A percentile compares a stretch with the other conserved stretches of the same genome.
These are phyloP conservation scores for Calocybe gangraenosa DNA, from an alignment of 768 basidiomycete species.

Conservation along the genomic window DNA sequence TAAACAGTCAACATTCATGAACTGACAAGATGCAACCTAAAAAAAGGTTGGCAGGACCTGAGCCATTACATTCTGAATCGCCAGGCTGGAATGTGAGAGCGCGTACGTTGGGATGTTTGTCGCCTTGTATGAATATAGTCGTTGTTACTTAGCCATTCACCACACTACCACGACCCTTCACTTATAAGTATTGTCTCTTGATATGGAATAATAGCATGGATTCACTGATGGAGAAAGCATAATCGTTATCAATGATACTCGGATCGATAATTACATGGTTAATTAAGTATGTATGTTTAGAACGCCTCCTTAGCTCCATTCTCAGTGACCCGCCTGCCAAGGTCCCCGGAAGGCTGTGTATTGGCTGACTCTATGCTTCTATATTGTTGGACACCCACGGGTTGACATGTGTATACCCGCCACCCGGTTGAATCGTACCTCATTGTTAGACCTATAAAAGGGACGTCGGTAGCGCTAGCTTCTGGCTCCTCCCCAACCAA, in stretches of 20 bases:
- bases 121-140: not conserved
- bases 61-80: constrained; percentile 74
- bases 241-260: not conserved
- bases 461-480: not conserved
- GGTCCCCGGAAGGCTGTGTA: too few relatives aligned
- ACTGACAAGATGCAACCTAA: constrained; percentile 14
- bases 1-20: not conserved
- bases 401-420: too few relatives aligned
- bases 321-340: too few relatives aligned
- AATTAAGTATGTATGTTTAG: not conserved
- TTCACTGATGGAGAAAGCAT: constrained; percentile 5
- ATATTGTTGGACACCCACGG: too few relatives aligned
- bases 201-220: constrained; percentile 18
- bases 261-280: too few relatives aligned
- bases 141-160: constrained; percentile 18
- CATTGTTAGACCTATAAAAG: constrained; percentile 9
- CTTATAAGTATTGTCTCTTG: constrained; percentile 19
- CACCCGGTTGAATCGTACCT: too few relatives aligned
- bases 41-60: constrained; percentile 77
- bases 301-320: not conserved
- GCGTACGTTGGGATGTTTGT: not conserved
- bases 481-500: not conserved
- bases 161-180: constrained; percentile 17
- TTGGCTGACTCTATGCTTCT: too few relatives aligned
- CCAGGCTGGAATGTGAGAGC: constrained; percentile 58